Conservation (phyloP, 2,329 filamentous ascomycete genomes). For the Scedosporium dehoogii region DNA sequence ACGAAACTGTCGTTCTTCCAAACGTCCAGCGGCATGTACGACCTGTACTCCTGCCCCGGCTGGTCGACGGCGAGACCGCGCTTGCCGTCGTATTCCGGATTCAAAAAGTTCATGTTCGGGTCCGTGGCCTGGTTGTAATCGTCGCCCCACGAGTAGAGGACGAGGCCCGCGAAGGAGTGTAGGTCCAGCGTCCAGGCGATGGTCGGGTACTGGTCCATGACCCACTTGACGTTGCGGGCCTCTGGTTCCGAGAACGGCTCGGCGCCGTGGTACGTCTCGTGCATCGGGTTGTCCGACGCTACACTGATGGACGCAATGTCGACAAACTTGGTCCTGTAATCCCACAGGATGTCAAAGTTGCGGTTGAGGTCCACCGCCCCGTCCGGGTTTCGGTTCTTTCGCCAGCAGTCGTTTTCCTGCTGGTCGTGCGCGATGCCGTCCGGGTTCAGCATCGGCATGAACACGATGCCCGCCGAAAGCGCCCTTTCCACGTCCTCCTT, state of each 20-base stretch:
- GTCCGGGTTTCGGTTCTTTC: slow-evolving; percentile 43
- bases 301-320: slow-evolving; percentile 26
- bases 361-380: slow-evolving; percentile 42
- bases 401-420: slow-evolving; percentile 38
- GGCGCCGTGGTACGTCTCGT: slow-evolving; percentile 40
- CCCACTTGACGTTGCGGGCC: slow-evolving; percentile 41
- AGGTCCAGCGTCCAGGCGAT: slow-evolving; percentile 50
- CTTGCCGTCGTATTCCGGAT: slow-evolving; percentile 38
- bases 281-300: slow-evolving; percentile 26
- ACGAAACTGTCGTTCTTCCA: slow-evolving; percentile 19
- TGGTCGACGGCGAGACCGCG: slow-evolving; percentile 32
- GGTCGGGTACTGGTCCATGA: slow-evolving; percentile 37
- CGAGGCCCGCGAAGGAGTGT: slow-evolving; percentile 41
- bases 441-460: slow-evolving; percentile 42
- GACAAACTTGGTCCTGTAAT: slow-evolving; percentile 35
- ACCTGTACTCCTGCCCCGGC: slow-evolving; percentile 26
- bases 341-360: slow-evolving; percentile 49
- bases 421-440: slow-evolving; percentile 45
- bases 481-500: slow-evolving; percentile 39
- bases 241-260: slow-evolving; percentile 45
- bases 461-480: slow-evolving; percentile 41
- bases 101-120: slow-evolving; percentile 39
- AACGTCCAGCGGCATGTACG: slow-evolving; percentile 31
- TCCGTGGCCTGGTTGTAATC: slow-evolving; percentile 39
- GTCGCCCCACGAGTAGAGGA: slow-evolving; percentile 49